A percentile compares a stretch with the other conserved stretches of the same genome.
These are phyloP conservation scores for Penicillium tannophilum DNA, from an alignment of 495 filamentous ascomycete genomes.

Conservation along the genomic window DNA sequence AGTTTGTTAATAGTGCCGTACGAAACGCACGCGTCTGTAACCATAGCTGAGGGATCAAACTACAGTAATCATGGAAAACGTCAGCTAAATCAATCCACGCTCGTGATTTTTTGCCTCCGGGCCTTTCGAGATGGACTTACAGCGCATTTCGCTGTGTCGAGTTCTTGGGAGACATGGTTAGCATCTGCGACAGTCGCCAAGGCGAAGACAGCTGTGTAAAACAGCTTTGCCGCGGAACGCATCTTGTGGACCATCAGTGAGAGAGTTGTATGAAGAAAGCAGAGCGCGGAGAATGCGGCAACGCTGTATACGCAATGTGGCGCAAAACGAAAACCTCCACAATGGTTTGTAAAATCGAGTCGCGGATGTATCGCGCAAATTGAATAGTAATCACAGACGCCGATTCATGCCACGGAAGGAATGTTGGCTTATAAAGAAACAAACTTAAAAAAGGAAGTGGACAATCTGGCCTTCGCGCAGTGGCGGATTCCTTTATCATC, in stretches of 20 bases:
- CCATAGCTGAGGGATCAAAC: slow-evolving; percentile 64
- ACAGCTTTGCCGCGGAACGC: slow-evolving; percentile 61
- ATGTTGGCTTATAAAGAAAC: slow-evolving; percentile 1
- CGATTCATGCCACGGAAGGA: neutral
- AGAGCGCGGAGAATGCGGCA: neutral
- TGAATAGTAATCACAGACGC: neutral
- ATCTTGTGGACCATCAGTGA: slow-evolving; percentile 15
- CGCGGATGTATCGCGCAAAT: neutral
- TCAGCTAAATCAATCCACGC: slow-evolving; percentile 4
- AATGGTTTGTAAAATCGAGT: neutral
- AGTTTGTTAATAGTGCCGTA: slow-evolving; percentile 65
- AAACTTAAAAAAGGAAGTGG: neutral
- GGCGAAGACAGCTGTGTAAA: slow-evolving; percentile 77
- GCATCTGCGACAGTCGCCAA: slow-evolving; percentile 58
- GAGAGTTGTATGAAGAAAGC: slow-evolving; percentile 3
- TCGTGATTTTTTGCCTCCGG: neutral
- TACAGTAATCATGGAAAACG: slow-evolving; percentile 28
- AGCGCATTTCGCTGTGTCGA: slow-evolving; percentile 60
- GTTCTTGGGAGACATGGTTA: slow-evolving; percentile 33
- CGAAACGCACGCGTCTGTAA: slow-evolving; percentile 90
- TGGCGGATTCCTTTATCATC: neutral
- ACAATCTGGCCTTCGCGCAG: slow-evolving; percentile 1
- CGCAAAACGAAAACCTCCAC: slow-evolving; percentile 5
- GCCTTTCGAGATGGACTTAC: slow-evolving; percentile 49
- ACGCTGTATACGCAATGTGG: slow-evolving; percentile 1